phyloP scores from a whole-genome alignment of 2,329 filamentous ascomycete species.

The Calonectria pauciramosa region DNA sequence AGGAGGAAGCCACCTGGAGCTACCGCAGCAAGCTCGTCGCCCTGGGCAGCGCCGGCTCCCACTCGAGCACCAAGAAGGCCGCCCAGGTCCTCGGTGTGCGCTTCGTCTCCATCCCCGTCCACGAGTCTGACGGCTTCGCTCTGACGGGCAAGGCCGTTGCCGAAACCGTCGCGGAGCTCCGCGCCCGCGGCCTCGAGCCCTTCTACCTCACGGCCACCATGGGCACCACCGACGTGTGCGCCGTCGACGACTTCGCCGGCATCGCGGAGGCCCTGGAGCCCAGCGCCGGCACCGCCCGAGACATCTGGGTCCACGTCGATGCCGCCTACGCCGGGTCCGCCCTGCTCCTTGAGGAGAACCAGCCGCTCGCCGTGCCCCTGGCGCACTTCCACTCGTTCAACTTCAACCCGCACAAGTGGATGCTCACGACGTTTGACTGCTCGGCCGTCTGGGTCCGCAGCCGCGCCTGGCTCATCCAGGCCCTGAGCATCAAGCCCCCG shows the following conservation, averaged over 20 bases:
- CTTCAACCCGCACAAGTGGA: constrained; percentile 98
- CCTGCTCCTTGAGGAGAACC: constrained; percentile 85
- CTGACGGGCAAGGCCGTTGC: constrained; percentile 77
- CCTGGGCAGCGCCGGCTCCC: constrained; percentile 82
- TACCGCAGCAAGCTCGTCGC: constrained; percentile 75
- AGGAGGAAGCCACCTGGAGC: constrained; percentile 78
- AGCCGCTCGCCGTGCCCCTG: constrained; percentile 74
- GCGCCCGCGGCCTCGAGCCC: constrained; percentile 79
- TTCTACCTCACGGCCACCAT: constrained; percentile 89
- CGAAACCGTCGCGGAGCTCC: constrained; percentile 73
- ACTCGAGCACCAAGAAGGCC: constrained; percentile 89
- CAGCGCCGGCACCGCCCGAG: constrained; percentile 51
- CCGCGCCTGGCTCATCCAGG: constrained; percentile 81
- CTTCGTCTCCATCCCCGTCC: constrained; percentile 77
- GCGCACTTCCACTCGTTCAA: constrained; percentile 87
- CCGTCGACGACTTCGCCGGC: constrained; percentile 83
- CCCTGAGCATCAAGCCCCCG: constrained; percentile 82
- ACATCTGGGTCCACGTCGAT: constrained; percentile 93
- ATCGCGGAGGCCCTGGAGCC: constrained; percentile 67
- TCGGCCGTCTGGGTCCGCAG: constrained; percentile 85
- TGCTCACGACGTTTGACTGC: constrained; percentile 92
- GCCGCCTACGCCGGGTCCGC: constrained; percentile 93
- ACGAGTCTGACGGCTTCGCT: constrained; percentile 74
- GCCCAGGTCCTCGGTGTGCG: constrained; percentile 89
- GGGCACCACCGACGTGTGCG: constrained; percentile 90